Percentiles rank a stretch among this genome's conserved stretches.
Evolutionary conservation across 108 stramenopile genomes (phyloP).

Genomic region (Parietichytrium sp.): DNA sequence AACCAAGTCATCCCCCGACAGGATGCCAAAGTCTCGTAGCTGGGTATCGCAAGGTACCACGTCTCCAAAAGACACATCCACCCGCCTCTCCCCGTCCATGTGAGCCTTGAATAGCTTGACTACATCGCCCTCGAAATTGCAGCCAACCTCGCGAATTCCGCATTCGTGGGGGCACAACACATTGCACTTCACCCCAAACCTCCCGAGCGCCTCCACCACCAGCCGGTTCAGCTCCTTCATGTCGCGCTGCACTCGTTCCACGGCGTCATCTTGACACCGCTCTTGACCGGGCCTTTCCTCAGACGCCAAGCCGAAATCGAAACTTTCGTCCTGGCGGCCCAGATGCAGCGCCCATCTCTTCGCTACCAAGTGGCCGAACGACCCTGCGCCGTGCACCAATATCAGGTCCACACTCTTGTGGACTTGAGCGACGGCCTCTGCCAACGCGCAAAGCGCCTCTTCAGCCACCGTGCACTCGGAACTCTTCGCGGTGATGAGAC

Average conservation of each 20-base stretch:
- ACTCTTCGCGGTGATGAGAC: neutral
- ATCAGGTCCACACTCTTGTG: neutral
- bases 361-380: slow-evolving; percentile 1
- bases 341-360: neutral
- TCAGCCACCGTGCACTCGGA: neutral
- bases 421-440: neutral
- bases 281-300: too few relatives aligned
- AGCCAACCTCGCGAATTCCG: neutral
- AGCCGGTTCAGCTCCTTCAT: neutral
- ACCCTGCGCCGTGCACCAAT: slow-evolving; percentile 25
- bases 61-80: slow-evolving; percentile 19
- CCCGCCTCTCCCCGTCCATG: neutral
- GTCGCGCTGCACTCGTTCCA: neutral
- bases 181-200: neutral
- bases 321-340: neutral
- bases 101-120: neutral
- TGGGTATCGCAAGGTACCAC: neutral
- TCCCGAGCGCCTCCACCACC: neutral
- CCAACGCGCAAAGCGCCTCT: neutral
- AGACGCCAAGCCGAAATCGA: neutral
- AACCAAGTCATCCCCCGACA: slow-evolving; percentile 24
- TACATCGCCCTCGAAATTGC: neutral
- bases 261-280: slow-evolving; percentile 18
- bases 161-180: neutral
- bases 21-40: neutral